A percentile compares a stretch with the other conserved stretches of the same genome.
Conservation (phyloP, 495 filamentous ascomycete genomes). For the Podospora bellae-mahoneyi region DNA sequence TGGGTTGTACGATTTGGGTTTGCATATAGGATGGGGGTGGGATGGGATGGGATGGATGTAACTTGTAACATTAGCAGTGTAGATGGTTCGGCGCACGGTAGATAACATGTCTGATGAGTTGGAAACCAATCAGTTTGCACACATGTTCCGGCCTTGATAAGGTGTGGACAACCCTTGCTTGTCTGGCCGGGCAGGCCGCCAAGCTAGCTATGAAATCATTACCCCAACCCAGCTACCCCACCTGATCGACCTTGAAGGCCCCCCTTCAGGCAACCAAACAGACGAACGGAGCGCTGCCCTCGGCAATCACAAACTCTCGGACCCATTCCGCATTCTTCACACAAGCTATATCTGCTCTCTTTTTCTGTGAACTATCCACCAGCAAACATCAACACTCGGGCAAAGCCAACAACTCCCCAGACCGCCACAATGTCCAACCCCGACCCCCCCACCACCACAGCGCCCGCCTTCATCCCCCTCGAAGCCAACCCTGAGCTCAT, state of each 20-base stretch:
- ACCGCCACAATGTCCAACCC: constrained; percentile 31
- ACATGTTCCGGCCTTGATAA: background rate
- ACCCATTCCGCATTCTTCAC: background rate
- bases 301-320: background rate
- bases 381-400: background rate
- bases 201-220: constrained; percentile 3
- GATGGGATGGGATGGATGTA: background rate
- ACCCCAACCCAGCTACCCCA: background rate
- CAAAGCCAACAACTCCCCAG: background rate
- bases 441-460: constrained; percentile 30
- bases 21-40: background rate
- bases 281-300: background rate
- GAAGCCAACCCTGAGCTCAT: constrained; percentile 76
- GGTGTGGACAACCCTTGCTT: background rate
- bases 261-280: background rate
- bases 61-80: background rate
- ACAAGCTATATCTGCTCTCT: background rate
- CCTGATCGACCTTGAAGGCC: background rate
- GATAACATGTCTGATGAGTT: background rate
- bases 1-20: background rate
- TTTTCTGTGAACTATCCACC: background rate
- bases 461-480: constrained; percentile 48
- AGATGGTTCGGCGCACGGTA: background rate
- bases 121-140: background rate
- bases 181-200: too few species aligned